Conservation (phyloP, 805 yeast genomes). For the Candida berthetii region DNA sequence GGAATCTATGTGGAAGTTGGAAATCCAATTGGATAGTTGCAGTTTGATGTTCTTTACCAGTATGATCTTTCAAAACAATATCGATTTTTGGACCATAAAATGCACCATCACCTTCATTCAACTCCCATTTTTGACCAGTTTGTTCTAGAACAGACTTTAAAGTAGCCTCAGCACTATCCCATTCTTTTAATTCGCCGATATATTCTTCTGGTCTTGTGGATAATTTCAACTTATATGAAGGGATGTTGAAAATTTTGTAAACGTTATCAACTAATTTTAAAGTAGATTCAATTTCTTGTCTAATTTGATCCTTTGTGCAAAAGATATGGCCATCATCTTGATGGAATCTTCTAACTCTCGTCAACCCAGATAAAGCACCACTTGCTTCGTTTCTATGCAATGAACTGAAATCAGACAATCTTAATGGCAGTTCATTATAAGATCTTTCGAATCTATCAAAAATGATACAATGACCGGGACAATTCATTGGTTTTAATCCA, state of each 20-base stretch:
- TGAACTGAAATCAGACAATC: constrained; percentile 96
- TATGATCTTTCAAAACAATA: constrained; percentile 82
- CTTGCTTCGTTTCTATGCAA: constrained; percentile 95
- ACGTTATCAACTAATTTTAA: constrained; percentile 69
- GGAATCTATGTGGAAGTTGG: constrained; percentile 95
- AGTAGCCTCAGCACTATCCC: constrained; percentile 88
- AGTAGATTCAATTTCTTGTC: constrained; percentile 71
- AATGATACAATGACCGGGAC: constrained; percentile 90
- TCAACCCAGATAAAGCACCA: constrained; percentile 91
- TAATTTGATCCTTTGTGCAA: constrained; percentile 91
- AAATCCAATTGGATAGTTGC: constrained; percentile 98
- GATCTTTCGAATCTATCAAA: constrained; percentile 92
- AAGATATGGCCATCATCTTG: constrained; percentile 99
- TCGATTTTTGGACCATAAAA: constrained; percentile 96
- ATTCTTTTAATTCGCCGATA: constrained; percentile 89
- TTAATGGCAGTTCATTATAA: constrained; percentile 95
- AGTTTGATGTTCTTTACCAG: constrained; percentile 99
- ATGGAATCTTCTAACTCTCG: constrained; percentile 98
- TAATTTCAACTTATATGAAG: constrained; percentile 86
- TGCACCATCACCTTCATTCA: constrained; percentile 97
- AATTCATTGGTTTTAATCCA: constrained; percentile 93
- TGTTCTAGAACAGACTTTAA: constrained; percentile 77
- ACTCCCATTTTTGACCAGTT: constrained; percentile 84
- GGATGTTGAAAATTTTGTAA: constrained; percentile 82
- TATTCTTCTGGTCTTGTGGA: constrained; percentile 96